Evolutionary conservation across 768 basidiomycete genomes (phyloP).

Genomic region (Tricholoma matsutake): DNA sequence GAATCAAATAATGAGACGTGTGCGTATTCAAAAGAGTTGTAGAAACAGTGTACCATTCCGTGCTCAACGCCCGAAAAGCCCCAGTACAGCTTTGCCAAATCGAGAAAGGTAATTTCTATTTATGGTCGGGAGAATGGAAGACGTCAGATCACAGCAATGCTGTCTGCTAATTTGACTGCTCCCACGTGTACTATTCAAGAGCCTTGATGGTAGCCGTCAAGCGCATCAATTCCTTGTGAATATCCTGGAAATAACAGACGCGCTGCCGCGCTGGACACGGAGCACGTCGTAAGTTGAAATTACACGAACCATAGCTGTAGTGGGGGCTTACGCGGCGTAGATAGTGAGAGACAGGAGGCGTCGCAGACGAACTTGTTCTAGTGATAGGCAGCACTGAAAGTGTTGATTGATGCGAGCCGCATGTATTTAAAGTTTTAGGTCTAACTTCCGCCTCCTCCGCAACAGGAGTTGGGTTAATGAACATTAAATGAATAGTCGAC

Average conservation of each 20-base stretch:
- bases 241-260: background rate
- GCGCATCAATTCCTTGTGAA: too few species aligned
- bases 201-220: background rate
- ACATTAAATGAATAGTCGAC: background rate
- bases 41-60: background rate
- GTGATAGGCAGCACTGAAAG: background rate
- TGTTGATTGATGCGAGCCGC: background rate
- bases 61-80: too few species aligned
- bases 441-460: background rate
- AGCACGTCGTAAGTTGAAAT: background rate
- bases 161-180: too few species aligned
- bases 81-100: too few species aligned
- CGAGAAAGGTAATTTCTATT: too few species aligned
- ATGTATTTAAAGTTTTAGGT: conserved; percentile 1
- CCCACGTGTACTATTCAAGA: too few species aligned
- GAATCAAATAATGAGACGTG: too few species aligned
- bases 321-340: background rate
- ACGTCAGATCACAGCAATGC: background rate
- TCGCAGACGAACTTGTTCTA: background rate
- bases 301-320: background rate
- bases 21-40: background rate
- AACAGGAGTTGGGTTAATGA: background rate
- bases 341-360: background rate
- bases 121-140: background rate
- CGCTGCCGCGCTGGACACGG: background rate